Base-by-base conservation (phyloP, 257 asterid species). In the Forsythia viridissima region DNA sequence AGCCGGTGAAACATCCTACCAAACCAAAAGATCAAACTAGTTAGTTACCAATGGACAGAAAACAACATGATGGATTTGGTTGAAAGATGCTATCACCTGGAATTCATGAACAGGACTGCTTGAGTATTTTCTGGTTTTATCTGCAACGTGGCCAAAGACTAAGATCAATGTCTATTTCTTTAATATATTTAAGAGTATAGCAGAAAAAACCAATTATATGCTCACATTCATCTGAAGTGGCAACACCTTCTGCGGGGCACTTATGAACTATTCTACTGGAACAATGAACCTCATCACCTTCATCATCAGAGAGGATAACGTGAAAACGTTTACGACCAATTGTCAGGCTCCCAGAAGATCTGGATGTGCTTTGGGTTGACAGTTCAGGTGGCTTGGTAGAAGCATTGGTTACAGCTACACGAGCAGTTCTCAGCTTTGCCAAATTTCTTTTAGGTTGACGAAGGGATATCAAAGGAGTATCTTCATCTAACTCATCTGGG, bases 301-400 rank as follows among this genome's bases (percentile, higher is more conserved):
- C 98, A 84, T 87, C 98, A 80, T 96, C 98, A 79, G 97, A 92
- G 65, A 96, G 90, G 80, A 96, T 81, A 81, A 89, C 78, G n/a
- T 93, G 95, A n/a, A 74, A 82, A 82, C 97, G 98, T 79, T 96
- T 96, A 78, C 90, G 89, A 41, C 85, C 86, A 73, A 85, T 86
- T 61, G 89, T 82, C 76, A 82, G 86, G 83, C 91, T 83, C 80
- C 83, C 89, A 75, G 86, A 63, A 80, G 97, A 87, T 76, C 83
- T 84, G 41, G 91, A 88, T 36, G 82, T 67, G 84, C 87, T 88
- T 77, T 80, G 81, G 13, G 81, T 81, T 34, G 89, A 85, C 76
- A 88, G 87, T 65, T 79, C 88, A 71, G 82, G 74, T 80, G 82
- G 84, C 81, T 77, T 73, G 73, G 84, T 68, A 80, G 86, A 81